Conservation (phyloP, 208 protist genomes). For the Acanthamoeba culbertsoni region DNA sequence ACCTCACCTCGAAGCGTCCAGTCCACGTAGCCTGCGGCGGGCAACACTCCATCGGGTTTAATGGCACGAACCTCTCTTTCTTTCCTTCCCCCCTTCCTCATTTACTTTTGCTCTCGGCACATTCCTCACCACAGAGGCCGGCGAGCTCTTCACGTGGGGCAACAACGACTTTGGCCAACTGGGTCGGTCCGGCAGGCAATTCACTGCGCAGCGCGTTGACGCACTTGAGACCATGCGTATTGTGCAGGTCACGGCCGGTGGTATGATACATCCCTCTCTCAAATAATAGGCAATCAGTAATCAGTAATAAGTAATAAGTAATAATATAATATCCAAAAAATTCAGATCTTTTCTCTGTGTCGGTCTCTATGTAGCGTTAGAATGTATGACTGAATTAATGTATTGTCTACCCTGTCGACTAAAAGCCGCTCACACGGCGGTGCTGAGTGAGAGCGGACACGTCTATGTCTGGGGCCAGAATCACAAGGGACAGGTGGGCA, state of each 20-base stretch:
- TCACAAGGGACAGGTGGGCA: slow-evolving; percentile 27
- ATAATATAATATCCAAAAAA: too few relatives aligned
- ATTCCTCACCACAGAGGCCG: neutral
- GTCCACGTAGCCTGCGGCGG: neutral
- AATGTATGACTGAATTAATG: too few relatives aligned
- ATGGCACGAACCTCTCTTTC: neutral
- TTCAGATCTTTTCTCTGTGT: too few relatives aligned
- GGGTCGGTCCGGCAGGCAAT: neutral
- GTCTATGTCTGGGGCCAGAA: neutral
- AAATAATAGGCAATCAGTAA: too few relatives aligned
- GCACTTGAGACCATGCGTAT: neutral
- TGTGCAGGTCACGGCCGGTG: neutral
- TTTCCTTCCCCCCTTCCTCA: neutral
- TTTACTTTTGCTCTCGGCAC: neutral
- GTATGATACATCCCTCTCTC: neutral
- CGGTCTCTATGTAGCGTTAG: too few relatives aligned
- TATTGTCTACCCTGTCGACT: neutral
- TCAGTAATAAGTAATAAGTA: too few relatives aligned
- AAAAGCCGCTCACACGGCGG: neutral
- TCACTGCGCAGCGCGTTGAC: neutral
- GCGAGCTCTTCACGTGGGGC: slow-evolving; percentile 37
- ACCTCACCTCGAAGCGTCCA: neutral
- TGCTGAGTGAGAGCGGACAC: neutral
- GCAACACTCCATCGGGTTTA: neutral
- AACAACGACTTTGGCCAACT: slow-evolving; percentile 34